Percentiles rank a stretch among this genome's conserved stretches.
phyloP scores from a whole-genome alignment of 805 yeast species.

The Schizosaccharomyces japonicus region DNA sequence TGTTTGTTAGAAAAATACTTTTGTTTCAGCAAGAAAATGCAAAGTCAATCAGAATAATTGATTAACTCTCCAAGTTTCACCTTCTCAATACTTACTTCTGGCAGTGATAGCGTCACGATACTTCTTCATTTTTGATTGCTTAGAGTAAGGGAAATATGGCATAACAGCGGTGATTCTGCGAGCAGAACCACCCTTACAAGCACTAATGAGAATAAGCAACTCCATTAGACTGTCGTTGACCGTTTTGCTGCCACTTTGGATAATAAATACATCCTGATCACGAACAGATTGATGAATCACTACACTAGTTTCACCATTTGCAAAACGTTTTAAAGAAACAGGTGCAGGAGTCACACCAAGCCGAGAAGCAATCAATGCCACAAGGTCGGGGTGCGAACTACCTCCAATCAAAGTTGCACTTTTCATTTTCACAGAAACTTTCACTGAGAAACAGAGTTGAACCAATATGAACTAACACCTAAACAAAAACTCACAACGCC shows the following conservation, averaged over 20 bases:
- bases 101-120: slow-evolving; percentile 98
- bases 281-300: slow-evolving; percentile 58
- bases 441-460: too few relatives aligned
- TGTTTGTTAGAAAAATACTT: background rate
- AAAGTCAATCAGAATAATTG: background rate
- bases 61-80: background rate
- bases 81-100: slow-evolving; percentile 19
- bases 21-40: background rate
- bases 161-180: slow-evolving; percentile 87
- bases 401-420: slow-evolving; percentile 21
- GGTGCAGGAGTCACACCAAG: slow-evolving; percentile 88
- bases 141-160: slow-evolving; percentile 92
- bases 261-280: slow-evolving; percentile 37
- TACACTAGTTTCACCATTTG: slow-evolving; percentile 93
- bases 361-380: slow-evolving; percentile 67
- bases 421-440: background rate
- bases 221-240: slow-evolving; percentile 92
- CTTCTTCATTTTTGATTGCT: slow-evolving; percentile 94
- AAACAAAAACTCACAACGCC: too few relatives aligned
- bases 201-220: slow-evolving; percentile 69
- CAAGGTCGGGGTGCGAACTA: slow-evolving; percentile 85
- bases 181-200: slow-evolving; percentile 97
- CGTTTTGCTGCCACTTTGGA: slow-evolving; percentile 73
- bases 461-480: too few relatives aligned
- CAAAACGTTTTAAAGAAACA: slow-evolving; percentile 69